phyloP scores from a whole-genome alignment of 192 early-diverging fungal species.

The Umbelopsis sp. region DNA sequence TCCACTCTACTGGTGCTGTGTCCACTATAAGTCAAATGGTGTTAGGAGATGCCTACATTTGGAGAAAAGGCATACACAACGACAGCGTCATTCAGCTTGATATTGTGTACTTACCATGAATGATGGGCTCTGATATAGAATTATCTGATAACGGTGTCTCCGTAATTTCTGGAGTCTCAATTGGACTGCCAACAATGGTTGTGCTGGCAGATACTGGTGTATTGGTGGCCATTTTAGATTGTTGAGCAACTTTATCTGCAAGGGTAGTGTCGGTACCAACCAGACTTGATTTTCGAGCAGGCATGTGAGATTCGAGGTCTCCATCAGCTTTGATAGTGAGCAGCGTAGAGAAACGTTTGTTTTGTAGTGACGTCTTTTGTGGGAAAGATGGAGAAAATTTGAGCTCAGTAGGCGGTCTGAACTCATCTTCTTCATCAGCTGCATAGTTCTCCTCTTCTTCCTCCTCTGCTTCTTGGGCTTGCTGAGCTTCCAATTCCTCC shows the following conservation, averaged over 20 bases:
- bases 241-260: background rate
- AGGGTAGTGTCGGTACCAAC: background rate
- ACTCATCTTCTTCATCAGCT: conserved; percentile 24
- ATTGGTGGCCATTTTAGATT: background rate
- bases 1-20: conserved; percentile 63
- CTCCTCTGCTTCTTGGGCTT: conserved; percentile 33
- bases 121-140: background rate
- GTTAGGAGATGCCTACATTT: background rate
- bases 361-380: conserved; percentile 2
- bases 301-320: background rate
- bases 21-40: conserved; percentile 14
- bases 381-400: background rate
- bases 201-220: too few species aligned
- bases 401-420: background rate
- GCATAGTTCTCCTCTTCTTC: conserved; percentile 17
- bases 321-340: background rate
- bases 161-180: background rate
- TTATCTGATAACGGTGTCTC: background rate
- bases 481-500: conserved; percentile 28
- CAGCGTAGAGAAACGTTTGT: background rate
- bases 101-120: background rate
- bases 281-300: conserved; percentile 1
- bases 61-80: background rate
- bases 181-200: too few species aligned
- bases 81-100: background rate